Base-by-base conservation (phyloP, 2,329 filamentous ascomycete genomes). In the Aspergillus hiratsukae region DNA sequence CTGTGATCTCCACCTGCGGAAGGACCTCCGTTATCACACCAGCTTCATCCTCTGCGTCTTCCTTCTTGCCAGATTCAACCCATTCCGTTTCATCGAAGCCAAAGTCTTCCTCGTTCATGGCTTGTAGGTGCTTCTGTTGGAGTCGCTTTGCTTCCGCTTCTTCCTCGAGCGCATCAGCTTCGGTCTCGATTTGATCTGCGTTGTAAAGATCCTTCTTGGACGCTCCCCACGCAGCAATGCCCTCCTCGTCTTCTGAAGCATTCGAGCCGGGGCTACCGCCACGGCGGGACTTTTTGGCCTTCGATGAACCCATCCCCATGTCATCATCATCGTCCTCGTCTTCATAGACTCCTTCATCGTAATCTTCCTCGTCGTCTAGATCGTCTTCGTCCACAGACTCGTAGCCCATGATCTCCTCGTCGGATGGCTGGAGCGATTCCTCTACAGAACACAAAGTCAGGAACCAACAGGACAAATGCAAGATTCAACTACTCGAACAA, bases 161-260 rank as follows among this genome's bases (percentile, higher is more conserved):
- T 78, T 99, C 94, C 68, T 94, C 92, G 31, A 95, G 75, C 0
- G 94, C 94, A 74, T 87, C 86, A 58, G 84, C 82, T 66, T 88
- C 86, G 1, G 84, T 87, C 66, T 87, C 84, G 56, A 87, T 86
- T 9, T 78, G 78, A 73, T 99, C 93, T 63, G 91, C 90, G 76
- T 96, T 84, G 75, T 99, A 99, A 76, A 97, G 96, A 65, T 96
- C 93, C 59, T 88, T 88, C 72, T 85, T 93, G 2, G 90, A 91
- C 4, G 88, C 83, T 29, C 93, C 94, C 92, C 94, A 97, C 70
- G 87, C 92, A 45, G 84, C 86, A 52, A 85, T 73, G 19, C 84
- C 80, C 19, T 82, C 83, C 3, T 79, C 81, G 23, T 72, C 69
- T 53, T 69, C 69, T 28, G 65, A 68, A 57, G 59, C 64, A 21